Conservation (phyloP, 148 eudicot species). For the Vaccinium darrowii region DNA sequence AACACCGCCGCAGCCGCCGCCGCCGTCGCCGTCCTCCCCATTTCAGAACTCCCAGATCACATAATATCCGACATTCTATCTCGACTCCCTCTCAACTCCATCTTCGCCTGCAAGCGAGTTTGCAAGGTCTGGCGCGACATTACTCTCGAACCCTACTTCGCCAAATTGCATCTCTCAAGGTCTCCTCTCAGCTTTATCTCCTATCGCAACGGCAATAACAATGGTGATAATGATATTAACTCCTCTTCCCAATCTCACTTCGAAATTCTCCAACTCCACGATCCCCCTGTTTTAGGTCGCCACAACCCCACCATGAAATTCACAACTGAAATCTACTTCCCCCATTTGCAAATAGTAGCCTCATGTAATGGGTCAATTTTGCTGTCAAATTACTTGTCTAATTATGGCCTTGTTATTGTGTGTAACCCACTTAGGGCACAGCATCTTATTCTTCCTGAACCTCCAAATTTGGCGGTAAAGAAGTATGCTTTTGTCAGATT, state of each 20-base stretch:
- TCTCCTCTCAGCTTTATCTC: neutral
- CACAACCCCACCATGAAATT: neutral
- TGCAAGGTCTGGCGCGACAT: neutral
- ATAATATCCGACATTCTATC: neutral
- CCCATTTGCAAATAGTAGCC: neutral
- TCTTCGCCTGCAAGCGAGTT: neutral
- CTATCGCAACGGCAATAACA: neutral
- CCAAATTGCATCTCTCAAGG: conserved; percentile 1
- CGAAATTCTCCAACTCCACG: neutral
- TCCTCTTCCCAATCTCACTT: neutral
- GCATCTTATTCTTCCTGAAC: neutral
- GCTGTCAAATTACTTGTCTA: neutral
- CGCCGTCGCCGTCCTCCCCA: neutral
- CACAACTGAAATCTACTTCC: neutral
- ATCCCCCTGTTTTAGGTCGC: neutral
- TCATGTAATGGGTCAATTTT: neutral
- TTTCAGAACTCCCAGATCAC: neutral
- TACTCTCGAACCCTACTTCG: neutral
- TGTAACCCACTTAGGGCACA: neutral
- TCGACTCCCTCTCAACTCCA: neutral
- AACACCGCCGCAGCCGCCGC: neutral
- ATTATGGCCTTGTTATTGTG: neutral
- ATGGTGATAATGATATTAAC: neutral
- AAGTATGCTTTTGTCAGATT: neutral
- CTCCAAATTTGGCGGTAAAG: neutral